Evolutionary conservation across 1,284 basidiomycete species (phyloP).

Genomic region (Wallemia ichthyophaga): DNA sequence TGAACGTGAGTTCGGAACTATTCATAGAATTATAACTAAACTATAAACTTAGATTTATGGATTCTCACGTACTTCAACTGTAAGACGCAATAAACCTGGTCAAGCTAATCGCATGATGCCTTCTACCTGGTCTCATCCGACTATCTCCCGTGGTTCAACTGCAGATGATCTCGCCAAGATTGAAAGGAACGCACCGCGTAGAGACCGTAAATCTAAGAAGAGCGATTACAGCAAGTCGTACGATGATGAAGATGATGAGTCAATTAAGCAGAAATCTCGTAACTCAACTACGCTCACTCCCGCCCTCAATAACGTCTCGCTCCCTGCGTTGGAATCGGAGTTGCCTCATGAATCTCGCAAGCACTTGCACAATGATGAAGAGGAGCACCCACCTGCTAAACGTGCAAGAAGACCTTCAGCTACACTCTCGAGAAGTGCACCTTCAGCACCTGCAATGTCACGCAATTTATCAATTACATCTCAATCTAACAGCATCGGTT

Average conservation of each 20-base stretch:
- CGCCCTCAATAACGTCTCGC: not conserved
- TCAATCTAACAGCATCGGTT: not conserved
- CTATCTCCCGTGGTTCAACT: not conserved
- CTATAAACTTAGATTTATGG: not conserved
- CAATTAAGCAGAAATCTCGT: not conserved
- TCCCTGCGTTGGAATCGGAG: not conserved
- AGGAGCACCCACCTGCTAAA: not conserved
- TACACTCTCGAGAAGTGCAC: not conserved
- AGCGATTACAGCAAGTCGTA: not conserved
- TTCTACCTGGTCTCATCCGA: conserved; percentile 1
- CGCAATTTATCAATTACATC: not conserved
- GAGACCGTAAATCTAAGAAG: not conserved
- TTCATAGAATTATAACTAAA: not conserved
- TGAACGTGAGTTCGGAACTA: not conserved
- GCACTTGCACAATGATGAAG: not conserved
- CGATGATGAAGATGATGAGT: not conserved
- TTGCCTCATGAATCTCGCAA: not conserved
- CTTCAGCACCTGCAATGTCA: not conserved
- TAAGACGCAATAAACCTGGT: not conserved
- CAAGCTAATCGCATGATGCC: conserved; percentile 1
- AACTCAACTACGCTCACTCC: not conserved
- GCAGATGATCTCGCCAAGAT: conserved; percentile 1
- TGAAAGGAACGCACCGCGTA: not conserved
- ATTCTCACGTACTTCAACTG: not conserved
- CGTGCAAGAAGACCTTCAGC: not conserved